phyloP scores from a whole-genome alignment of 176 grass and related monocot species.

The Saccharum spontaneum region DNA sequence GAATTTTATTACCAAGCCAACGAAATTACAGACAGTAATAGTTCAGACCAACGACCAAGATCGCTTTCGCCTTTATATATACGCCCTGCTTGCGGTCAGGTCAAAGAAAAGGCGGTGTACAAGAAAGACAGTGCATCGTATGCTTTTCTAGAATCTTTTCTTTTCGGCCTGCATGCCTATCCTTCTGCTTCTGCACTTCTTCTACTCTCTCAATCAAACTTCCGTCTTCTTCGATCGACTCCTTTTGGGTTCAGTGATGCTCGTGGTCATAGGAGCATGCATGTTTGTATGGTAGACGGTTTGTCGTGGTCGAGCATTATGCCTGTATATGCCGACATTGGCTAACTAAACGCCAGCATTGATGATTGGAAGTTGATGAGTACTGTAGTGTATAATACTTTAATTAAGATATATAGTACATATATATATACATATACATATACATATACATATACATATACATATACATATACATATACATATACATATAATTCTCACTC shows the following conservation, averaged over 20 bases:
- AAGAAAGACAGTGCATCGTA: constrained; percentile 14
- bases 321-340: not conserved
- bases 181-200: too few relatives aligned
- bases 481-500: too few relatives aligned
- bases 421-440: too few relatives aligned
- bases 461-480: too few relatives aligned
- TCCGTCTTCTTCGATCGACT: not conserved
- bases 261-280: not conserved
- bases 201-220: not conserved
- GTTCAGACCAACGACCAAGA: too few relatives aligned
- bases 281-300: not conserved
- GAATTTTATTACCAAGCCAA: too few relatives aligned
- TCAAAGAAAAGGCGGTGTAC: constrained; percentile 45
- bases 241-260: not conserved
- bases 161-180: not conserved
- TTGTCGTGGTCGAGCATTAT: not conserved
- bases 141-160: constrained; percentile 21
- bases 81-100: constrained; percentile 32
- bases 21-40: too few relatives aligned
- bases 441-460: too few relatives aligned
- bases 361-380: not conserved
- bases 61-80: constrained; percentile 58
- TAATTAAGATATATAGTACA: too few relatives aligned
- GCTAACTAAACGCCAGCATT: not conserved
- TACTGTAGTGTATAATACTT: too few relatives aligned